Conservation (phyloP, 495 filamentous ascomycete genomes). For the Sordaria brevicollis region DNA sequence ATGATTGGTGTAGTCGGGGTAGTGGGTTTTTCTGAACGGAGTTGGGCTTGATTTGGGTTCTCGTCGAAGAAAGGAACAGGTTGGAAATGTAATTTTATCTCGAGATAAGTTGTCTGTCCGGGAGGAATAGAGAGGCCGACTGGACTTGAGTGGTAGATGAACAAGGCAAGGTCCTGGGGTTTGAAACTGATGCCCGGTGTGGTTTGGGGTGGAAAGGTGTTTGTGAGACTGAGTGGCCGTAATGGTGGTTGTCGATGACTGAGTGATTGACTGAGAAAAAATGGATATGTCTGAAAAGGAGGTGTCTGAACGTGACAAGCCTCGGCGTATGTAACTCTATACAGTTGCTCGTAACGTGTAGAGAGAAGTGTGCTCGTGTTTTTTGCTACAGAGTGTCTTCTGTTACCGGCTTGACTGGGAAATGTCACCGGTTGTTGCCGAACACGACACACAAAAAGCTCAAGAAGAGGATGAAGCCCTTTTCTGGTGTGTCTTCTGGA, state of each 20-base stretch:
- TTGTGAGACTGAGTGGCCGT: background rate
- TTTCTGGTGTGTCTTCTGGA: background rate
- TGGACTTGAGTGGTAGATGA: background rate
- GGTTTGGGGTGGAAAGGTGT: background rate
- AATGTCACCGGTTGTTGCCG: background rate
- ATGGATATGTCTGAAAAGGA: background rate
- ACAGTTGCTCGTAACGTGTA: background rate
- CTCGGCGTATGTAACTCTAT: background rate
- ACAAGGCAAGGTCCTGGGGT: background rate
- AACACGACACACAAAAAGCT: background rate
- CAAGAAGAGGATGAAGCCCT: background rate
- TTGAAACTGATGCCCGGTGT: background rate
- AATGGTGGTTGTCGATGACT: background rate
- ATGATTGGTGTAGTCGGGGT: background rate
- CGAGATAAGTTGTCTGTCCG: background rate
- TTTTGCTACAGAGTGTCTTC: background rate
- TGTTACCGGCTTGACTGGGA: background rate
- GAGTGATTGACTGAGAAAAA: background rate
- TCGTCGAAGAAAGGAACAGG: background rate
- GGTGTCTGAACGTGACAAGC: background rate
- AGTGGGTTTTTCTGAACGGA: background rate
- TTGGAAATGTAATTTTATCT: background rate
- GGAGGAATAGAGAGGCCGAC: background rate
- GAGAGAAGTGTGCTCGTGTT: background rate
- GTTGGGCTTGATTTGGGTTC: background rate